phyloP scores from a whole-genome alignment of 345 rosid species.

The Barbarea vulgaris region DNA sequence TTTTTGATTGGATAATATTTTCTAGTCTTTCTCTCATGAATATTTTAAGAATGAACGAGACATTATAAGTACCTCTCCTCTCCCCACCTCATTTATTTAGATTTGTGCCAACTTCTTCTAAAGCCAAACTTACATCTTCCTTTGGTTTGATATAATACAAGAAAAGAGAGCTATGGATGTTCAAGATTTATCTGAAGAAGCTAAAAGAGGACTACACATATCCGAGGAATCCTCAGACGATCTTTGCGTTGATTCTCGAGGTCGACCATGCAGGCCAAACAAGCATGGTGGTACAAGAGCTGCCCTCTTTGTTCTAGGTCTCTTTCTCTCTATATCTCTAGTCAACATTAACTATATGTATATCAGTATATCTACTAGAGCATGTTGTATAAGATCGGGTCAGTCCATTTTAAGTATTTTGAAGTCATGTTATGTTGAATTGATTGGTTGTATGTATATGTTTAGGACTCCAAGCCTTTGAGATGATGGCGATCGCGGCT shows the following conservation, averaged over 20 bases:
- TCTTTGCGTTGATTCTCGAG: constrained; percentile 62
- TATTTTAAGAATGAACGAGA: constrained; percentile 17
- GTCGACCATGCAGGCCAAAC: constrained; percentile 53
- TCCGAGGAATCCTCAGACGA: constrained; percentile 40
- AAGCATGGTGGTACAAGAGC: constrained; percentile 76
- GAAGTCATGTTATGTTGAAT: neutral
- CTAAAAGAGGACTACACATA: constrained; percentile 32
- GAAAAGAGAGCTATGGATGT: constrained; percentile 31
- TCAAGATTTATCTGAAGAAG: constrained; percentile 40
- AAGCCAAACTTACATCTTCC: constrained; percentile 28
- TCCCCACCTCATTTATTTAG: constrained; percentile 33
- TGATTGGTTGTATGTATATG: neutral
- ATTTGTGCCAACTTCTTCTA: constrained; percentile 36
- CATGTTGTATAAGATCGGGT: neutral
- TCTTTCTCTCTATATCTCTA: constrained; percentile 10
- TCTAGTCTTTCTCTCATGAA: neutral
- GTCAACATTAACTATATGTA: neutral
- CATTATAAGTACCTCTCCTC: constrained; percentile 39
- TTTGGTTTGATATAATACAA: constrained; percentile 10
- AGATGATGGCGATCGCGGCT: constrained; percentile 77
- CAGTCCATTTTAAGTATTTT: neutral
- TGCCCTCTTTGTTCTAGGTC: constrained; percentile 73
- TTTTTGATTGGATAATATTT: constrained; percentile 2
- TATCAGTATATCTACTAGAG: neutral
- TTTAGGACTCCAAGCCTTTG: constrained; percentile 64